Conservation (phyloP, 176 grass and related monocot species). For the Poa annua region DNA sequence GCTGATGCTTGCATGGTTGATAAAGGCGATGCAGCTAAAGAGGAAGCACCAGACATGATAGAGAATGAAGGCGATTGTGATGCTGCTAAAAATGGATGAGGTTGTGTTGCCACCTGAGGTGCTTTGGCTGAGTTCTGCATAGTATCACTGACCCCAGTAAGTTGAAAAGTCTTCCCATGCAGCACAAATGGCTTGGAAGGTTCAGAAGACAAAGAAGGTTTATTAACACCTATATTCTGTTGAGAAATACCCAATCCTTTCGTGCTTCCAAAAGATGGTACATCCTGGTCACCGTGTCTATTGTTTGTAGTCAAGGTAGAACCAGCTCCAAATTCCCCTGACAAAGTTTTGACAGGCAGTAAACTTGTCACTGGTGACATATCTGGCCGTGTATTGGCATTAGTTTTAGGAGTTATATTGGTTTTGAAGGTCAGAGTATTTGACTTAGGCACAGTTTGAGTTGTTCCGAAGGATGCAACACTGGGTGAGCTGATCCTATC, state of each 20-base stretch:
- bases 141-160: slow-evolving; percentile 24
- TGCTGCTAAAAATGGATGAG: slow-evolving; percentile 30
- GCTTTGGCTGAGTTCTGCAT: slow-evolving; percentile 41
- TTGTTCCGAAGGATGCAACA: slow-evolving; percentile 47
- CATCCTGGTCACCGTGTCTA: slow-evolving; percentile 38
- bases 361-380: slow-evolving; percentile 32
- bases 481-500: slow-evolving; percentile 49
- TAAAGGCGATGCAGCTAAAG: slow-evolving; percentile 33
- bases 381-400: slow-evolving; percentile 41
- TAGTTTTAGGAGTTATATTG: slow-evolving; percentile 49
- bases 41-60: slow-evolving; percentile 29
- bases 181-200: slow-evolving; percentile 36
- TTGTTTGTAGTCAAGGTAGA: slow-evolving; percentile 49
- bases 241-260: slow-evolving; percentile 34
- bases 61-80: slow-evolving; percentile 29
- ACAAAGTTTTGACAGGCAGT: slow-evolving; percentile 39
- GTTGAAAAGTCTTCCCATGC: slow-evolving; percentile 44
- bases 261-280: slow-evolving; percentile 42
- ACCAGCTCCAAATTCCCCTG: slow-evolving; percentile 37
- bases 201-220: slow-evolving; percentile 48
- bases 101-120: slow-evolving; percentile 37
- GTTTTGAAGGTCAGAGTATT: slow-evolving; percentile 57
- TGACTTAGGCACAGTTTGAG: slow-evolving; percentile 41
- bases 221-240: slow-evolving; percentile 47
- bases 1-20: slow-evolving; percentile 41